phyloP scores from a whole-genome alignment of 352 stramenopile genomes.

The Pythium myriotylum region DNA sequence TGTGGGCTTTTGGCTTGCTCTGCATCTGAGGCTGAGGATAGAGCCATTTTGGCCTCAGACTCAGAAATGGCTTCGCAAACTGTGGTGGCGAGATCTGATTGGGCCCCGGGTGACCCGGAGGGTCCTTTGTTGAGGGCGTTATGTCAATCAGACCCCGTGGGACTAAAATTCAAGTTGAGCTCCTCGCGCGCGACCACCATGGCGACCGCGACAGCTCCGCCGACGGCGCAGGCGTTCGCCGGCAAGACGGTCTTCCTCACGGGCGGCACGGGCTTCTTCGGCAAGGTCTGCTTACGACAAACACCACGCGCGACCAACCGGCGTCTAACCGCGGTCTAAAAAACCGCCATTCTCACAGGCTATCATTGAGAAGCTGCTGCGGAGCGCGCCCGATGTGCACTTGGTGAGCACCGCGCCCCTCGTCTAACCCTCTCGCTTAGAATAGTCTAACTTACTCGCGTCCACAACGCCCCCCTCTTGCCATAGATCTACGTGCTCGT shows the following conservation, averaged over 20 bases:
- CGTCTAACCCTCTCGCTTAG: no score
- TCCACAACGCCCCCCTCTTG: no score
- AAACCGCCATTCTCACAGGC: slow-evolving; percentile 33
- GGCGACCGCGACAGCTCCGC: background rate
- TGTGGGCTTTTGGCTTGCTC: background rate
- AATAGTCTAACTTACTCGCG: no score
- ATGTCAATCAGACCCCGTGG: background rate
- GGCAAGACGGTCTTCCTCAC: slow-evolving; percentile 82
- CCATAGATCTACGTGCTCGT: slow-evolving; percentile 75
- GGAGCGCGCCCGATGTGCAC: slow-evolving; percentile 56
- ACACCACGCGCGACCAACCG: background rate
- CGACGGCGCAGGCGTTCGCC: slow-evolving; percentile 60
- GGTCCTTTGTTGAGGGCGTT: slow-evolving; percentile 9
- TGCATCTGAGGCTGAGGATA: slow-evolving; percentile 9
- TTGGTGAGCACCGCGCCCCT: slow-evolving; percentile 33
- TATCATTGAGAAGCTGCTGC: slow-evolving; percentile 81
- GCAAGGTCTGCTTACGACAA: slow-evolving; percentile 59
- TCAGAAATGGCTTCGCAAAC: background rate
- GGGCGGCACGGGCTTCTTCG: slow-evolving; percentile 86
- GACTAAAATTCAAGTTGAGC: slow-evolving; percentile 5
- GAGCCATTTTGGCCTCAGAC: background rate
- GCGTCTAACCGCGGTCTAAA: slow-evolving; percentile 4
- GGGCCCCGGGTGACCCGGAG: background rate
- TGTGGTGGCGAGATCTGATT: slow-evolving; percentile 15
- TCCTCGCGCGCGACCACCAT: background rate